Percentiles rank a stretch among this genome's conserved stretches.
Conservation (phyloP, 495 filamentous ascomycete genomes). For the Penicillium desertorum region DNA sequence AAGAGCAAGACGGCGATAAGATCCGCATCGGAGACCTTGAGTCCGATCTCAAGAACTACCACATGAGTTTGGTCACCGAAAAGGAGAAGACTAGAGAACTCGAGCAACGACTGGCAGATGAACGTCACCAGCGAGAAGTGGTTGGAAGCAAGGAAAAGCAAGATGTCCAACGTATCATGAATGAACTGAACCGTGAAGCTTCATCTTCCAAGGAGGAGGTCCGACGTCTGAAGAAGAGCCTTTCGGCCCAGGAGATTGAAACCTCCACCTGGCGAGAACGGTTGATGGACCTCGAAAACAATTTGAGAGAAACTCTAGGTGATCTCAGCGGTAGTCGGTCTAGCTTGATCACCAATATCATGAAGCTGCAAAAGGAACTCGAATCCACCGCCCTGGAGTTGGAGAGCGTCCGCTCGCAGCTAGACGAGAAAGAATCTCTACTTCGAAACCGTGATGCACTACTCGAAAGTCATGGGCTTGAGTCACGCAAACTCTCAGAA, state of each 20-base stretch:
- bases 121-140: constrained; percentile 82
- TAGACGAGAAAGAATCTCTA: constrained; percentile 83
- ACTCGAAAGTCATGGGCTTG: constrained; percentile 85
- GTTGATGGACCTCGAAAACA: constrained; percentile 83
- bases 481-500: constrained; percentile 80
- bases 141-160: constrained; percentile 85
- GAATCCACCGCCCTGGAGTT: constrained; percentile 80
- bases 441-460: constrained; percentile 88
- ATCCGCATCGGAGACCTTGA: constrained; percentile 95
- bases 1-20: constrained; percentile 97
- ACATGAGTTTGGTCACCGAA: constrained; percentile 73
- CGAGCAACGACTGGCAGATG: constrained; percentile 71
- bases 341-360: constrained; percentile 81
- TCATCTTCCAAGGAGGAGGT: constrained; percentile 81
- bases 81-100: constrained; percentile 76
- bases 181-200: constrained; percentile 81
- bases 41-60: constrained; percentile 69
- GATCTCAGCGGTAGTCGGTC: constrained; percentile 86
- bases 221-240: constrained; percentile 71
- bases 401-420: constrained; percentile 67
- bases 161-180: constrained; percentile 76
- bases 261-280: constrained; percentile 85
- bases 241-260: constrained; percentile 84
- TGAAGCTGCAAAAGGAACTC: constrained; percentile 82
- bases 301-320: constrained; percentile 77